A percentile compares a stretch with the other conserved stretches of the same genome.
Evolutionary conservation across 2,329 filamentous ascomycete species (phyloP).

Genomic region (Cordyceps cicadae): DNA sequence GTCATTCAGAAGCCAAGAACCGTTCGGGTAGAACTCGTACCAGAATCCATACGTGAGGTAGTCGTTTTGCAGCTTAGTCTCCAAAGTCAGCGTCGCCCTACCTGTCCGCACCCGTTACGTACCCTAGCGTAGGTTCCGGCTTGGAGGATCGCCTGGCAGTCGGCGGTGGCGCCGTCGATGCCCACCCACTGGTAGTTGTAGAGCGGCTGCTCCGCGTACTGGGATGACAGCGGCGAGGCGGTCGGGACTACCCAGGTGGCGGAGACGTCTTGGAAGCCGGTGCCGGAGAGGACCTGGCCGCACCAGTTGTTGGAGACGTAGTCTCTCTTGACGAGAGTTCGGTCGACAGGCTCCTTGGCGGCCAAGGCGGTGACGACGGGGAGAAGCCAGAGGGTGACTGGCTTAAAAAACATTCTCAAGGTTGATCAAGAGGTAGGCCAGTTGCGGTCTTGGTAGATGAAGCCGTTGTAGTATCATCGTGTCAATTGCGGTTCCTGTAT

Average conservation of each 20-base stretch:
- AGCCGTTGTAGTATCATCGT: no score
- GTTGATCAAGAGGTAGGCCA: not conserved
- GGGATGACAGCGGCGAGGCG: not conserved
- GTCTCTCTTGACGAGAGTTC: not conserved
- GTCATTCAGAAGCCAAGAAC: not conserved
- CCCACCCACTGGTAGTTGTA: slow-evolving; percentile 2
- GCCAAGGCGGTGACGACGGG: not conserved
- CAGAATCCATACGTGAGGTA: not conserved
- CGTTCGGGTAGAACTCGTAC: not conserved
- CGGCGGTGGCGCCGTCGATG: not conserved
- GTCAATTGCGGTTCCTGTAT: no score
- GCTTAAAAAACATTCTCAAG: not conserved
- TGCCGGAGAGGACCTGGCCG: not conserved
- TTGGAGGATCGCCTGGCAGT: not conserved
- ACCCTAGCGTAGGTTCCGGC: not conserved
- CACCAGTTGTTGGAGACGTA: not conserved
- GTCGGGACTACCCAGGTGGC: not conserved
- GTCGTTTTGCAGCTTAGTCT: not conserved
- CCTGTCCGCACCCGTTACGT: not conserved
- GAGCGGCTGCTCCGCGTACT: not conserved
- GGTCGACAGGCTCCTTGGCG: not conserved
- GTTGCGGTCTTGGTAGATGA: no score
- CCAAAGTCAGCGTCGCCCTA: not conserved
- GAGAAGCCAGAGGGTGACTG: not conserved
- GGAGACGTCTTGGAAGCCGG: not conserved